Conservation (phyloP, 2,329 filamentous ascomycete genomes). For the Corinectria fuckeliana region DNA sequence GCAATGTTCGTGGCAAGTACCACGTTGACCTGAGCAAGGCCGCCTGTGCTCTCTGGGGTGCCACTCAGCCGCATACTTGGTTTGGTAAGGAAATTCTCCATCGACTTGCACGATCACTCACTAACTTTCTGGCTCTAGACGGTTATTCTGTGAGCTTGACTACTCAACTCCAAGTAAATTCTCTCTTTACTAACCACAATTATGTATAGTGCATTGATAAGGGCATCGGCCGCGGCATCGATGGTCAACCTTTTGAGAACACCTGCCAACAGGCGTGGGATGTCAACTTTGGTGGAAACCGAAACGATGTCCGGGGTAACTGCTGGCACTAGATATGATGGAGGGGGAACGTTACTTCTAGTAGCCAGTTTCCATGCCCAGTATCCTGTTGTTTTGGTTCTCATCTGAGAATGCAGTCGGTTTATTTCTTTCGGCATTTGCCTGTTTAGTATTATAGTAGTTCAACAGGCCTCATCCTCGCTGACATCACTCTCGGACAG, state of each 20-base stretch:
- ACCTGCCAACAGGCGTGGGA: slow-evolving; percentile 22
- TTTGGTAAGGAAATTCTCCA: not conserved
- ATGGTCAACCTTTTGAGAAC: slow-evolving; percentile 20
- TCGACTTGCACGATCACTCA: not conserved
- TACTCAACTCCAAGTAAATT: not conserved
- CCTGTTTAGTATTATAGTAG: not conserved
- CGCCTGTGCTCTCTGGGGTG: slow-evolving; percentile 19
- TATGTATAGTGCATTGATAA: slow-evolving; percentile 19
- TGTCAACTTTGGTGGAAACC: slow-evolving; percentile 19
- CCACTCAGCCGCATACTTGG: slow-evolving; percentile 13
- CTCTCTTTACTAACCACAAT: not conserved
- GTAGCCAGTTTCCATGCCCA: not conserved
- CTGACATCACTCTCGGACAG: not conserved
- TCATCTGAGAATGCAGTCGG: not conserved
- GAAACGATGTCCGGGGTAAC: slow-evolving; percentile 5
- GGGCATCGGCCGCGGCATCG: slow-evolving; percentile 15
- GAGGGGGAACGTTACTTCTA: not conserved
- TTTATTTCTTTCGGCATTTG: not conserved
- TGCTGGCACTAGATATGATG: slow-evolving; percentile 25
- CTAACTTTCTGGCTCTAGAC: not conserved
- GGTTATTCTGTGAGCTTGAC: slow-evolving; percentile 20
- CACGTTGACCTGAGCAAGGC: slow-evolving; percentile 5
- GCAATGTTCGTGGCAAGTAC: slow-evolving; percentile 16
- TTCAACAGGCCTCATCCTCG: not conserved
- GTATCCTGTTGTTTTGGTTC: not conserved